A percentile compares a stretch with the other conserved stretches of the same genome.
phyloP scores from a whole-genome alignment of 2,329 filamentous ascomycete genomes.

The Pseudonectria foliicola region DNA sequence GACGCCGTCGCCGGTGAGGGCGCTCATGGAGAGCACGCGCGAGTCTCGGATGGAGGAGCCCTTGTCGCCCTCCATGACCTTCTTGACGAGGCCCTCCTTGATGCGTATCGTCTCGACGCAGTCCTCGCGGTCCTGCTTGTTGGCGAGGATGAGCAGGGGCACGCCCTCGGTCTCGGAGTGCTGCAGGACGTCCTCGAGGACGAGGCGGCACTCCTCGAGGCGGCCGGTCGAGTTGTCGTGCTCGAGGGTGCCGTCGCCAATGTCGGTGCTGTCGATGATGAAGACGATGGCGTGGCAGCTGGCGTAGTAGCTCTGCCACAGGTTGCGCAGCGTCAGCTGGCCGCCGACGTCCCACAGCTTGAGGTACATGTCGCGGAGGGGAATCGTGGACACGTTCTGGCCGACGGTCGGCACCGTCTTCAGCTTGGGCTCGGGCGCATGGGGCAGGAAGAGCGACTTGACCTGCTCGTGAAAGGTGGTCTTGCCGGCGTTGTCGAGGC shows the following conservation, averaged over 20 bases:
- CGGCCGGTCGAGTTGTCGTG: slow-evolving; percentile 48
- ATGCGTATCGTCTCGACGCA: slow-evolving; percentile 96
- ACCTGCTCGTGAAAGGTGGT: slow-evolving; percentile 97
- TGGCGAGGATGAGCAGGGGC: slow-evolving; percentile 84
- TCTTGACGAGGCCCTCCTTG: slow-evolving; percentile 92
- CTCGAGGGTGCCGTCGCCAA: slow-evolving; percentile 71
- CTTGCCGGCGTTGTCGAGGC: slow-evolving; percentile 96
- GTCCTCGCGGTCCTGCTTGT: slow-evolving; percentile 96
- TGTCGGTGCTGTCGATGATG: slow-evolving; percentile 91
- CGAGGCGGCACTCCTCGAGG: slow-evolving; percentile 80
- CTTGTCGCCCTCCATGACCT: slow-evolving; percentile 92
- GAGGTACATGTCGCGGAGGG: slow-evolving; percentile 88
- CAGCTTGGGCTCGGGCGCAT: slow-evolving; percentile 54
- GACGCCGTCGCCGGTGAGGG: slow-evolving; percentile 81
- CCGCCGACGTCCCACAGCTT: slow-evolving; percentile 99
- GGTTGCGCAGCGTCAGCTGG: slow-evolving; percentile 76
- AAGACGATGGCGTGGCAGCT: slow-evolving; percentile 96
- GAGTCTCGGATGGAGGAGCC: slow-evolving; percentile 81
- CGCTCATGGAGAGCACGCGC: slow-evolving; percentile 82
- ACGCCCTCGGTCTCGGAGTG: slow-evolving; percentile 86
- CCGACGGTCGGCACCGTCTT: slow-evolving; percentile 96
- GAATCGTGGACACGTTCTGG: slow-evolving; percentile 90
- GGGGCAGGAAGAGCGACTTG: slow-evolving; percentile 73
- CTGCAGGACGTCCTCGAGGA: slow-evolving; percentile 84
- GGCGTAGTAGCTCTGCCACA: slow-evolving; percentile 95